Conservation (phyloP, 2,329 filamentous ascomycete genomes). For the Amauroascus niger region DNA sequence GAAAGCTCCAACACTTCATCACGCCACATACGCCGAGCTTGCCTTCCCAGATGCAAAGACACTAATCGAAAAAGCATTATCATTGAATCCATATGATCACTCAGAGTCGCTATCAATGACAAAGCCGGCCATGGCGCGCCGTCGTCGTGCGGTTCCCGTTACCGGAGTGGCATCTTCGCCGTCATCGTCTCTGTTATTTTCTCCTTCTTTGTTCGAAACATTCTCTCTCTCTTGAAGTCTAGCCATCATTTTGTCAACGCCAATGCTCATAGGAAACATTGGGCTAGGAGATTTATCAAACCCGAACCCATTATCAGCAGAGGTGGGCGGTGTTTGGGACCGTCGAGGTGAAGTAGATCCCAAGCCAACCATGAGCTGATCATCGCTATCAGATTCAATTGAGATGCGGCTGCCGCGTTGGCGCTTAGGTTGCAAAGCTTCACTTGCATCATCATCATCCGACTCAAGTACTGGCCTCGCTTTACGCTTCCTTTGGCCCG, state of each 20-base stretch:
- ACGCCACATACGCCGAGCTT: background rate
- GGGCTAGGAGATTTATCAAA: constrained; percentile 20
- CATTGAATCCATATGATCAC: constrained; percentile 18
- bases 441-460: constrained; percentile 18
- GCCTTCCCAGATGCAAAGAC: constrained; percentile 15
- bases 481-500: constrained; percentile 17
- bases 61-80: background rate
- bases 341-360: constrained; percentile 11
- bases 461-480: constrained; percentile 13
- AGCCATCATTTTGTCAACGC: constrained; percentile 8
- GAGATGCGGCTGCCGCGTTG: constrained; percentile 6
- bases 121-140: constrained; percentile 31
- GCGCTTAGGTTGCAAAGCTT: constrained; percentile 4
- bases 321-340: constrained; percentile 21
- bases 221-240: background rate
- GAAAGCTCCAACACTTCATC: background rate
- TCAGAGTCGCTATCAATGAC: constrained; percentile 39
- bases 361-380: constrained; percentile 7
- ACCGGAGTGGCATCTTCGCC: constrained; percentile 26
- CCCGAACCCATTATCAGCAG: constrained; percentile 26
- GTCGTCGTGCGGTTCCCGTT: constrained; percentile 25
- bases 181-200: constrained; percentile 17
- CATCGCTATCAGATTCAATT: constrained; percentile 10
- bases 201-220: background rate
- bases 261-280: constrained; percentile 2